phyloP scores from a whole-genome alignment of 306 rosid species.

The Cucurbita ficifolia region DNA sequence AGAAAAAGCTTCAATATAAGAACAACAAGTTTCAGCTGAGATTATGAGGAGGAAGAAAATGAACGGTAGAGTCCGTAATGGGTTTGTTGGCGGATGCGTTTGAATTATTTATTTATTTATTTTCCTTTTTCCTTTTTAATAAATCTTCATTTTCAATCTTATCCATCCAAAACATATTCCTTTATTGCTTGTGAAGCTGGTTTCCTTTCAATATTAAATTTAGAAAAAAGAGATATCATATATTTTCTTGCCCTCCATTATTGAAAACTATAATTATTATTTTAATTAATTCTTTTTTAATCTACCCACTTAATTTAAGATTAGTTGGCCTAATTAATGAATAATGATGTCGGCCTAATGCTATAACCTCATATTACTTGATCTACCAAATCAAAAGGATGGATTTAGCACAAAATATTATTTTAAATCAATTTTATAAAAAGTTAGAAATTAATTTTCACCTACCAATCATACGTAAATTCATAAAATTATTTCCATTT shows the following conservation, averaged over 20 bases:
- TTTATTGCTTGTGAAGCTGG: conserved; percentile 5
- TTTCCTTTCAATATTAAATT: background rate
- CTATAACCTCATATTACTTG: background rate
- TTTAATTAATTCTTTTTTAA: background rate
- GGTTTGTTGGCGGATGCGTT: background rate
- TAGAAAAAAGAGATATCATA: background rate
- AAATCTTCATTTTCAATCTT: background rate
- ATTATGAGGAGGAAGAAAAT: background rate
- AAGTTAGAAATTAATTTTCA: background rate
- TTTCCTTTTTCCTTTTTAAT: background rate
- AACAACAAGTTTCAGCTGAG: background rate
- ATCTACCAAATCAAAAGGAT: background rate
- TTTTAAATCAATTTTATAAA: background rate
- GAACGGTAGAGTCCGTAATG: background rate
- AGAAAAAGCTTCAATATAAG: background rate
- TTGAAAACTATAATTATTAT: background rate
- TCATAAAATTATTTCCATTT: background rate
- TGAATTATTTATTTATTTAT: background rate
- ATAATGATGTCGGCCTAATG: background rate
- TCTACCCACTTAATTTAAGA: background rate
- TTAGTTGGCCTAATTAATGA: background rate
- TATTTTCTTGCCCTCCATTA: background rate
- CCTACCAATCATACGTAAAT: background rate
- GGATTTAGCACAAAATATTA: background rate
- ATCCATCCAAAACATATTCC: conserved; percentile 7